Evolutionary conservation across 1,139 yeast species (phyloP).

Genomic region (Saccharomycopsis crataegensis): DNA sequence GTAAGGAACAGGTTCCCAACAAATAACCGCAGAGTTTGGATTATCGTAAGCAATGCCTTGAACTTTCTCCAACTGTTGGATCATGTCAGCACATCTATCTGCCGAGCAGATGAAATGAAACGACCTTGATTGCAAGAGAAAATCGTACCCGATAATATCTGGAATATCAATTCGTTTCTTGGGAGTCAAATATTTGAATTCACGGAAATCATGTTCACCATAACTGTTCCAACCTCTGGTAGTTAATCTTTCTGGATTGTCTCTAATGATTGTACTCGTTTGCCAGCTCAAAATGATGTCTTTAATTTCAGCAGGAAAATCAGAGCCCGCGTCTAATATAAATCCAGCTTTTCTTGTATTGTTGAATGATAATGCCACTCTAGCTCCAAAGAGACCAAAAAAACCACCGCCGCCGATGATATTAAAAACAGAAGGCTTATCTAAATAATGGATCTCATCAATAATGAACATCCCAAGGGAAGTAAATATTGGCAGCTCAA

Average conservation of each 20-base stretch:
- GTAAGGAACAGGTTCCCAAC: conserved; percentile 88
- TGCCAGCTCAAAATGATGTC: conserved; percentile 50
- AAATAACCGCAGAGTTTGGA: conserved; percentile 34
- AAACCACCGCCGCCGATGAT: conserved; percentile 90
- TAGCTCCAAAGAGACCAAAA: conserved; percentile 71
- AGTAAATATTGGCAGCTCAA: conserved; percentile 31
- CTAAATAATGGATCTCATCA: conserved; percentile 68
- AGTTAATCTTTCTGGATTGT: conserved; percentile 47
- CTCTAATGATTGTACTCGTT: conserved; percentile 51
- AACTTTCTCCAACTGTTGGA: conserved; percentile 29
- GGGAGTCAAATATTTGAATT: conserved; percentile 50
- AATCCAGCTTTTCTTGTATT: conserved; percentile 44
- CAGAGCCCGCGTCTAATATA: conserved; percentile 72
- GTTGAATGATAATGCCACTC: conserved; percentile 39
- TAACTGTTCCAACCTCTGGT: conserved; percentile 80
- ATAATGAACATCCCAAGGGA: conserved; percentile 86
- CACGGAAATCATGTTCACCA: conserved; percentile 52
- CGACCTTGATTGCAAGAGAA: conserved; percentile 36
- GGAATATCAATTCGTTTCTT: conserved; percentile 55
- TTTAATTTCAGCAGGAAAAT: conserved; percentile 52
- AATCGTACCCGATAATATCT: conserved; percentile 42
- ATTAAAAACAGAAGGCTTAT: conserved; percentile 38
- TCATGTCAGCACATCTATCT: conserved; percentile 44
- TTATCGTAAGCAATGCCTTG: conserved; percentile 14
- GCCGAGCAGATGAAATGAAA: conserved; percentile 77